A percentile compares a stretch with the other conserved stretches of the same genome.
Conservation (phyloP, 2,329 filamentous ascomycete species). For the Fusarium udum region DNA sequence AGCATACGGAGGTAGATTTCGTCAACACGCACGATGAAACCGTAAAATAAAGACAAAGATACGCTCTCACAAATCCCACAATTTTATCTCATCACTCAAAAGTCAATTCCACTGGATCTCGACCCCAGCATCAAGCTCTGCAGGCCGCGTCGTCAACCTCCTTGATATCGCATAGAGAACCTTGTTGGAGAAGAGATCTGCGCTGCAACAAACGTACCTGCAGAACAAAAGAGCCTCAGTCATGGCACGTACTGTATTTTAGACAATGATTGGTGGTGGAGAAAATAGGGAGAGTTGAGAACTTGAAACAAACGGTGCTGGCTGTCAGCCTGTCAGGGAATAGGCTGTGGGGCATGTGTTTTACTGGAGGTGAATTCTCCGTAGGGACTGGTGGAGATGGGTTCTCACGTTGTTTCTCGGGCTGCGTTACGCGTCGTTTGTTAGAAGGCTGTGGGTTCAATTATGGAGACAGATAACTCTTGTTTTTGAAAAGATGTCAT, state of each 20-base stretch:
- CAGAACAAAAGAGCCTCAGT: conserved; percentile 3
- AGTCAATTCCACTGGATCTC: conserved; percentile 10
- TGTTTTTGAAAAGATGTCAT: neutral
- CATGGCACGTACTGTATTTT: neutral
- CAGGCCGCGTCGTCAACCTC: conserved; percentile 12
- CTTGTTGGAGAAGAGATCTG: conserved; percentile 10
- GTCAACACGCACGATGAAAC: neutral
- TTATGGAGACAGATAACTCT: conserved; percentile 11
- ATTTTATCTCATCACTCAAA: neutral
- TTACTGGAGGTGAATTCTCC: conserved; percentile 6
- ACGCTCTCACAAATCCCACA: neutral
- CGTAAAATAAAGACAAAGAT: neutral
- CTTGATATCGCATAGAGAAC: neutral
- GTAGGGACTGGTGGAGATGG: neutral
- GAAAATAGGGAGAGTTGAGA: conserved; percentile 4
- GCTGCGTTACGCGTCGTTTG: conserved; percentile 26
- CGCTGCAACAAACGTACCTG: neutral
- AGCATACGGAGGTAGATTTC: neutral
- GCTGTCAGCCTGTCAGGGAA: conserved; percentile 20
- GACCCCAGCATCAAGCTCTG: neutral
- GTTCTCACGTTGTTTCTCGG: neutral
- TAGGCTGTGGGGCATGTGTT: conserved; percentile 9
- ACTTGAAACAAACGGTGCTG: conserved; percentile 21
- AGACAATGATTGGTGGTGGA: conserved; percentile 14
- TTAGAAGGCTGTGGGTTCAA: conserved; percentile 13